These are phyloP conservation scores for Apiospora hydei DNA, from an alignment of 2,329 filamentous ascomycete genomes.

Conservation along the genomic window DNA sequence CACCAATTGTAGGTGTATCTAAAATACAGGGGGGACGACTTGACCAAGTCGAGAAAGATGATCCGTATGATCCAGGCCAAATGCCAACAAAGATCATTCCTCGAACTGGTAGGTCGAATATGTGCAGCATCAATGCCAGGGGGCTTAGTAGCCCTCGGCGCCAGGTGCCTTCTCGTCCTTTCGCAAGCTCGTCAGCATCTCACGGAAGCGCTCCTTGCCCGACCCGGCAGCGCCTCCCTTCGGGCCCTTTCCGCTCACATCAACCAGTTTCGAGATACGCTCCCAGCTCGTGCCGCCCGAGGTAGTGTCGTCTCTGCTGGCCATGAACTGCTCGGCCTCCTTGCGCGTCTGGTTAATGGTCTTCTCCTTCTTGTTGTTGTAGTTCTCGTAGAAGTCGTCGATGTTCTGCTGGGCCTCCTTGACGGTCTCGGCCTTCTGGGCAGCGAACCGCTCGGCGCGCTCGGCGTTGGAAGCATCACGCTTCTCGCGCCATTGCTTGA, in stretches of 20 bases:
- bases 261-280: slow-evolving; percentile 96
- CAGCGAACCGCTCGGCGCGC: slow-evolving; percentile 82
- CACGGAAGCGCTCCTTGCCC: slow-evolving; percentile 95
- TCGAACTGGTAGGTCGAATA: slow-evolving; percentile 25
- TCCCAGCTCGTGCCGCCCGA: slow-evolving; percentile 98
- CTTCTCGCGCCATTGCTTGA: slow-evolving; percentile 91
- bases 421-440: slow-evolving; percentile 84
- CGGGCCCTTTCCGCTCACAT: slow-evolving; percentile 90
- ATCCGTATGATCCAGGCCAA: background rate
- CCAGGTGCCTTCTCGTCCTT: slow-evolving; percentile 90
- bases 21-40: slow-evolving; percentile 23
- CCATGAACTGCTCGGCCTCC: slow-evolving; percentile 93
- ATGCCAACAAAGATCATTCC: background rate
- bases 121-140: slow-evolving; percentile 30
- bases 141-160: slow-evolving; percentile 64
- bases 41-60: slow-evolving; percentile 15
- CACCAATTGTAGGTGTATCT: slow-evolving; percentile 22
- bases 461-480: slow-evolving; percentile 84
- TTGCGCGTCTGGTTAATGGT: slow-evolving; percentile 84
- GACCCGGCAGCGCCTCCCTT: slow-evolving; percentile 88
- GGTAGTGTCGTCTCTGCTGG: slow-evolving; percentile 87
- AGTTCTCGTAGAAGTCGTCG: slow-evolving; percentile 99
- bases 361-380: slow-evolving; percentile 98
- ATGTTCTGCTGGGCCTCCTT: slow-evolving; percentile 92
- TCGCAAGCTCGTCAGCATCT: slow-evolving; percentile 83